Evolutionary conservation across 306 rosid species (phyloP), one percentile per base, ranked within the genome.

Genomic region (Crotalaria pallida): DNA sequence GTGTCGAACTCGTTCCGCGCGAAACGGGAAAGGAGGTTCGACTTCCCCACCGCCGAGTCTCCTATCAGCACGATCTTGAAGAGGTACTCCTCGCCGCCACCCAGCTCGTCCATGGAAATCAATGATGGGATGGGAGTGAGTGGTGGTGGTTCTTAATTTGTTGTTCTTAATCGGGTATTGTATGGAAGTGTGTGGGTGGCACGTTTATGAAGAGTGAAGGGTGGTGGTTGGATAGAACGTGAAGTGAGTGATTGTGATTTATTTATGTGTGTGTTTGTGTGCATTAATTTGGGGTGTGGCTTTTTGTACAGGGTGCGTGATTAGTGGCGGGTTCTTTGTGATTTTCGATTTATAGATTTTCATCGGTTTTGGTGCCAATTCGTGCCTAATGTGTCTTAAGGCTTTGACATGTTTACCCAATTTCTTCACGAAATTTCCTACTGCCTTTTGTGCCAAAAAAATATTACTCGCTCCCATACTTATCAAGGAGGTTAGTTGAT

Each of bases 11-110:
- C 96, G 82, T 92, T 88, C 18, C 92, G 51, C 0, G 96, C 96
- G 56, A 92, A 92, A 13, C 96, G 84, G 0, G 96, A 89, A 0
- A 92, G 83, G 2, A 92, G 77, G 77, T 92, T 92, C 3, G 98
- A 92, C 68, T 92, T 92, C 12, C 98, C 98, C 3, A 92, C 98
- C 1, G 98, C 98, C 1, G 98, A 92, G 79, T 92, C 96, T 0
- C 98, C 98, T 0, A 92, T 88, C 0, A 92, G 84, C 15, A 92
- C 98, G 17, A 92, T 65, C 87, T 92, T 92, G 89, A 89, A 92
- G 69, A 92, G 45, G 65, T 88, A 92, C 82, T 92, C 96, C 60
- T 92, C 94, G 1, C 81, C 36, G 8, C 86, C 2, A 26, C 81
- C 17, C 80, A 85, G 0, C 67, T 66, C 80, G 4, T 83, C 80